Conservation (phyloP, 2,329 filamentous ascomycete species). For the Penicillium digitatum region DNA sequence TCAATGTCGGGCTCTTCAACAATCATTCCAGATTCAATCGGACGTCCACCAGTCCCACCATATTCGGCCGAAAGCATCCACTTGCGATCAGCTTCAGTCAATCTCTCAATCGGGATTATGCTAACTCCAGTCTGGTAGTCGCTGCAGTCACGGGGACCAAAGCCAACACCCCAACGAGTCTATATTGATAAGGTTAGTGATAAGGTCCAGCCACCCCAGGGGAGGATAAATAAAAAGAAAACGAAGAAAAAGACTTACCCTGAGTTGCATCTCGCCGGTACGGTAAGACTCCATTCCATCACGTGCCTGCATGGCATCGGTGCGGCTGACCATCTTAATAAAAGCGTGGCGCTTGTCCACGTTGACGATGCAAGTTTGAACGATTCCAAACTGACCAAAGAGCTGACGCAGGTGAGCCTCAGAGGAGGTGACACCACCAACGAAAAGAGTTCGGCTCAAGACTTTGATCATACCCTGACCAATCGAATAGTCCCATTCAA, state of each 20-base stretch:
- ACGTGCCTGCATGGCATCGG: conserved; percentile 78
- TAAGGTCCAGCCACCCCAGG: neutral
- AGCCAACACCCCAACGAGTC: conserved; percentile 97
- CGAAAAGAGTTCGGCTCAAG: conserved; percentile 88
- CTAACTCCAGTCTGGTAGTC: conserved; percentile 92
- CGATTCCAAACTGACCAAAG: conserved; percentile 76
- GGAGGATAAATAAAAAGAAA: neutral
- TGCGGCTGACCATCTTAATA: conserved; percentile 93
- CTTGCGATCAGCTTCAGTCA: conserved; percentile 94
- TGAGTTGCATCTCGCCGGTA: conserved; percentile 66
- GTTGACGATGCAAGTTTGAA: conserved; percentile 98
- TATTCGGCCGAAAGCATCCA: conserved; percentile 95
- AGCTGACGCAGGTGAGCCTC: conserved; percentile 77
- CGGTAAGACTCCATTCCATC: conserved; percentile 79
- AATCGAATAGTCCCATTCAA: conserved; percentile 73
- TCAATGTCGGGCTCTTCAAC: conserved; percentile 98
- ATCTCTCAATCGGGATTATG: conserved; percentile 82
- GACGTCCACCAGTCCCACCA: conserved; percentile 80
- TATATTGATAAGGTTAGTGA: conserved; percentile 35
- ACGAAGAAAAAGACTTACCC: conserved; percentile 50
- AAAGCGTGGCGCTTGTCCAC: conserved; percentile 97
- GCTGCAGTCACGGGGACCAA: conserved; percentile 93
- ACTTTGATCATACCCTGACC: conserved; percentile 81
- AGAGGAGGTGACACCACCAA: conserved; percentile 85
- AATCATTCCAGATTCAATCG: conserved; percentile 76